These are phyloP conservation scores for Gossypioides kirkii DNA, from an alignment of 345 rosid genomes.

Conservation along the genomic window DNA sequence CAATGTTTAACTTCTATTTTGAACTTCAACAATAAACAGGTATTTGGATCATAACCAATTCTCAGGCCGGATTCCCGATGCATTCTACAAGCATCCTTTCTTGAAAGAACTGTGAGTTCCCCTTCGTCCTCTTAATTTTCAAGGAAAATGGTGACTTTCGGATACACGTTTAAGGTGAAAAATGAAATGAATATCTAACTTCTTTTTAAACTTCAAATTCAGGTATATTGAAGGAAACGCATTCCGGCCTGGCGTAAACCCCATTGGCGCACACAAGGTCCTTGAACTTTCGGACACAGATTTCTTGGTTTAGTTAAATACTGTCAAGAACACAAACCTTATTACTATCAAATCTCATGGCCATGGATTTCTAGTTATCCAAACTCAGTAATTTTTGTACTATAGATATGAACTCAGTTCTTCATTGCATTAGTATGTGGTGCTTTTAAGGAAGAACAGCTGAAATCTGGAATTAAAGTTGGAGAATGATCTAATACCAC, in stretches of 20 bases:
- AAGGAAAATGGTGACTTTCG: not conserved
- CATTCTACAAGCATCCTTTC: constrained; percentile 74
- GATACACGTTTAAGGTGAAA: not conserved
- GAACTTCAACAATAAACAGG: constrained; percentile 35
- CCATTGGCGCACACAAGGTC: constrained; percentile 80
- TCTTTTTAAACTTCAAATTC: constrained; percentile 8
- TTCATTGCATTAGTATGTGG: not conserved
- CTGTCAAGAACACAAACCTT: not conserved
- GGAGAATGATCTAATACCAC: not conserved
- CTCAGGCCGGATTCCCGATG: constrained; percentile 78
- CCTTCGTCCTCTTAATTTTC: not conserved
- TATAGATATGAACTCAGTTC: not conserved
- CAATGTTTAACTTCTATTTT: not conserved
- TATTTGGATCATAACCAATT: constrained; percentile 97
- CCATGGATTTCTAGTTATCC: not conserved
- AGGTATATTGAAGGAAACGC: constrained; percentile 89
- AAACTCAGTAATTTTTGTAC: not conserved
- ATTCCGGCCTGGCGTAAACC: constrained; percentile 77
- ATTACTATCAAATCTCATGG: not conserved
- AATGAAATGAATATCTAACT: not conserved
- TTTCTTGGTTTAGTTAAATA: constrained; percentile 38
- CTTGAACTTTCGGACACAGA: constrained; percentile 87
- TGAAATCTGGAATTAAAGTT: not conserved
- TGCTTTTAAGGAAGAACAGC: not conserved
- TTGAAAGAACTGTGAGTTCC: constrained; percentile 87